Conservation (phyloP, 1,284 basidiomycete genomes). For the Irpex rosettiformis region DNA sequence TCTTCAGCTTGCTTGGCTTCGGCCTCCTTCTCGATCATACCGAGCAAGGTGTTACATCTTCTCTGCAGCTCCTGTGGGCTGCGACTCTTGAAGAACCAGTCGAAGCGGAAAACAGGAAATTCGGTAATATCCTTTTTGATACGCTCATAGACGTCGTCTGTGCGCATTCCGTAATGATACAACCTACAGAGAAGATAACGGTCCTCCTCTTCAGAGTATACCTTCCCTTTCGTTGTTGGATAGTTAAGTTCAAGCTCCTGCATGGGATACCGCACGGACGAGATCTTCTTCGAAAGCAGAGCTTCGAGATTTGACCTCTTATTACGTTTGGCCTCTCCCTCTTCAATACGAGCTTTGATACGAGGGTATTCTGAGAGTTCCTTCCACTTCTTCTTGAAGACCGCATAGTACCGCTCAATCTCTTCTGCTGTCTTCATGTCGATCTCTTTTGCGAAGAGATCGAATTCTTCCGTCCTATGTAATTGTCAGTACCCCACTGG, state of each 20-base stretch:
- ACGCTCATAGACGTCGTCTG: conserved; percentile 91
- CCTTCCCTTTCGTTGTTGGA: conserved; percentile 93
- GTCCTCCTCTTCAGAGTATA: conserved; percentile 97
- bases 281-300: conserved; percentile 78
- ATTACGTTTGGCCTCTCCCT: conserved; percentile 83
- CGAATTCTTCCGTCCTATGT: conserved; percentile 67
- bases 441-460: conserved; percentile 82
- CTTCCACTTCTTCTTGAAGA: conserved; percentile 90
- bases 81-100: conserved; percentile 98
- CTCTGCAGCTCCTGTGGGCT: conserved; percentile 90
- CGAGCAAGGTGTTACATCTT: conserved; percentile 85
- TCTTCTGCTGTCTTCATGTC: conserved; percentile 84
- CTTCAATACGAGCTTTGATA: conserved; percentile 75
- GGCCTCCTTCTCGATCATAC: conserved; percentile 92
- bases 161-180: conserved; percentile 88
- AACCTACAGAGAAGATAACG: conserved; percentile 91
- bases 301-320: conserved; percentile 84
- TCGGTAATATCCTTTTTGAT: conserved; percentile 97
- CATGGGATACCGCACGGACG: conserved; percentile 83
- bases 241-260: conserved; percentile 94
- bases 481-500: conserved; percentile 9
- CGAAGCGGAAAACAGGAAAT: conserved; percentile 95
- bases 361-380: conserved; percentile 83
- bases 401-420: conserved; percentile 77
- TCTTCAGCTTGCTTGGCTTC: conserved; percentile 65